phyloP scores from a whole-genome alignment of 176 grass and related monocot genomes.

The Aegilops longissima region DNA sequence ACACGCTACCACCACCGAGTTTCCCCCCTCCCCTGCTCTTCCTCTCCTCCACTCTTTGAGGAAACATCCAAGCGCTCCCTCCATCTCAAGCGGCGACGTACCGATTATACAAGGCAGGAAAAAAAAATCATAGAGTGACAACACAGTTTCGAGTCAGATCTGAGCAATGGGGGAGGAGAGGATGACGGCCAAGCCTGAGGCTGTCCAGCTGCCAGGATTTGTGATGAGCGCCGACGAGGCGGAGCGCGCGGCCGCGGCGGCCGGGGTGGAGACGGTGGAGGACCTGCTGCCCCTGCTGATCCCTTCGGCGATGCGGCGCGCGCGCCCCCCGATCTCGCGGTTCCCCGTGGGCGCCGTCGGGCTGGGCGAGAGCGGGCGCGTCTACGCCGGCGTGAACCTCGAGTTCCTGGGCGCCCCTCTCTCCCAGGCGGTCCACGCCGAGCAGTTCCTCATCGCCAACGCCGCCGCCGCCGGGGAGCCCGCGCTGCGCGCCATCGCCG shows the following conservation, averaged over 20 bases:
- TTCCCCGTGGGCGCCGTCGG: conserved; percentile 88
- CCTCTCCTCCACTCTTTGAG: conserved; percentile 49
- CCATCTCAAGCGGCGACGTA: neutral
- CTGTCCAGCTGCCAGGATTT: conserved; percentile 53
- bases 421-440: conserved; percentile 74
- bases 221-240: conserved; percentile 72
- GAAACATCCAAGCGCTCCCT: conserved; percentile 34
- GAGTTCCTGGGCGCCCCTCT: conserved; percentile 74
- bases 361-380: conserved; percentile 68
- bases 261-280: conserved; percentile 50
- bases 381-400: conserved; percentile 88
- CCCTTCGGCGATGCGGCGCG: conserved; percentile 59
- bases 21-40: neutral
- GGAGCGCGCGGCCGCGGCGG: conserved; percentile 45
- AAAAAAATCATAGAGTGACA: neutral
- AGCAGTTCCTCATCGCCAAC: conserved; percentile 89
- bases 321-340: conserved; percentile 60
- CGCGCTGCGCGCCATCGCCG: conserved; percentile 73
- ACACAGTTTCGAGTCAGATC: conserved; percentile 30
- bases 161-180: conserved; percentile 60
- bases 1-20: neutral
- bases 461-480: conserved; percentile 67
- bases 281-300: conserved; percentile 80
- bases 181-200: conserved; percentile 14
- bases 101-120: neutral